phyloP scores from a whole-genome alignment of 164 flowering plant genomes.

The Macadamia tetraphylla region DNA sequence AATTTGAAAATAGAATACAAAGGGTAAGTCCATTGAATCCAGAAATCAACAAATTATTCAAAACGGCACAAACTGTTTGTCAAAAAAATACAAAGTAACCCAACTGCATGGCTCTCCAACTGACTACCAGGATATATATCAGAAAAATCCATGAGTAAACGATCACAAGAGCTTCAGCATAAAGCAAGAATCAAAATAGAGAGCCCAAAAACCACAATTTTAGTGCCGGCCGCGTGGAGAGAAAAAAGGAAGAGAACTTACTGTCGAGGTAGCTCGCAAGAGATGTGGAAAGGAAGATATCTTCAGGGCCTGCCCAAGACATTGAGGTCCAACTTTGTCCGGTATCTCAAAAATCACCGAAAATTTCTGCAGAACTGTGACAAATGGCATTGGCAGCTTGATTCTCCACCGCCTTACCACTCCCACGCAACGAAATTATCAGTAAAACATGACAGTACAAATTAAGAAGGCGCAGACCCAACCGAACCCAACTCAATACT shows the following conservation, averaged over 20 bases:
- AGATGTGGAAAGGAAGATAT: constrained; percentile 41
- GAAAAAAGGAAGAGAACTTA: constrained; percentile 19
- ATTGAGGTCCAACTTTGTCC: constrained; percentile 15
- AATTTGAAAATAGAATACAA: too few species aligned
- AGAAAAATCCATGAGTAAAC: not conserved
- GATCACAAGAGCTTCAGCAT: not conserved
- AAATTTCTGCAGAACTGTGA: constrained; percentile 9
- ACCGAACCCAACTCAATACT: constrained; percentile 1
- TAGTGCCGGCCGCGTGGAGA: not conserved
- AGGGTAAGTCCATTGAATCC: too few species aligned
- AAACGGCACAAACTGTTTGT: not conserved
- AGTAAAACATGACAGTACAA: not conserved
- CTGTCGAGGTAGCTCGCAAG: constrained; percentile 51
- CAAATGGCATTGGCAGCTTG: constrained; percentile 30
- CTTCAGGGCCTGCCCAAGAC: constrained; percentile 51
- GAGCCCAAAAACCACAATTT: not conserved
- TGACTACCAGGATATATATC: not conserved
- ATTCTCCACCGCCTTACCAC: constrained; percentile 1
- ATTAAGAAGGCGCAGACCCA: too few species aligned
- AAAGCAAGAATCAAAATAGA: not conserved
- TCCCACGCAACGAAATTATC: not conserved
- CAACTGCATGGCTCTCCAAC: too few species aligned
- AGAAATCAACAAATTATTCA: not conserved
- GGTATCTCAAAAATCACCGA: constrained; percentile 16
- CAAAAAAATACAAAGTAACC: too few species aligned